These are phyloP conservation scores for Backusella sp. DNA, from an alignment of 192 early-diverging fungal genomes.

Conservation along the genomic window DNA sequence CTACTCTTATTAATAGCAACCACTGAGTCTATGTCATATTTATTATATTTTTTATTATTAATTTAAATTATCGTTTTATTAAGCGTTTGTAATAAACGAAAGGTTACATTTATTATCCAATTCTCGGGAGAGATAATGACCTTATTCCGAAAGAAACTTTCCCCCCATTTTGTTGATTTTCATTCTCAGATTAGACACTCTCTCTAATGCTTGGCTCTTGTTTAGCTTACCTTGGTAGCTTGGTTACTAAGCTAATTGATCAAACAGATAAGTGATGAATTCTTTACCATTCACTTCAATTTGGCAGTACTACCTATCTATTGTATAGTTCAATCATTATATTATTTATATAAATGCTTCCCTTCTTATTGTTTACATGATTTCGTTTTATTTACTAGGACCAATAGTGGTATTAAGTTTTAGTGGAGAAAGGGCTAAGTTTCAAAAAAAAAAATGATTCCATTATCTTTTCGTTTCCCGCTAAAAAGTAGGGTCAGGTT, in stretches of 20 bases:
- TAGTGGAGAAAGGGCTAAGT: neutral
- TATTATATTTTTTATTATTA: neutral
- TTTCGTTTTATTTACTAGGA: neutral
- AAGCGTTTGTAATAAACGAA: neutral
- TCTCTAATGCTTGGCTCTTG: neutral
- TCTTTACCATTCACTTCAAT: neutral
- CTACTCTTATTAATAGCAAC: too few relatives aligned
- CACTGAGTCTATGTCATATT: too few relatives aligned
- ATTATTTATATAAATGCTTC: neutral
- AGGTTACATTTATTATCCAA: neutral
- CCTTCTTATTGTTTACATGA: neutral
- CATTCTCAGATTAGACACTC: neutral
- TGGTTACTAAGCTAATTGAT: neutral
- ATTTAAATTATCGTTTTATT: neutral
- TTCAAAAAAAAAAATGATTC: neutral
- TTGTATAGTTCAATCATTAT: neutral
- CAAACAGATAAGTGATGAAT: neutral
- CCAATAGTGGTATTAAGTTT: neutral
- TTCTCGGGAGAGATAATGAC: neutral
- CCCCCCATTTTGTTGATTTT: neutral
- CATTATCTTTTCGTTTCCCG: neutral
- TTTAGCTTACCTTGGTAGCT: neutral
- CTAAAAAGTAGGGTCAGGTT: neutral
- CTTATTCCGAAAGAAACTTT: neutral
- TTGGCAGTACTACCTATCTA: neutral